phyloP scores from a whole-genome alignment of 164 flowering plant species.

The Vitis rupestris region DNA sequence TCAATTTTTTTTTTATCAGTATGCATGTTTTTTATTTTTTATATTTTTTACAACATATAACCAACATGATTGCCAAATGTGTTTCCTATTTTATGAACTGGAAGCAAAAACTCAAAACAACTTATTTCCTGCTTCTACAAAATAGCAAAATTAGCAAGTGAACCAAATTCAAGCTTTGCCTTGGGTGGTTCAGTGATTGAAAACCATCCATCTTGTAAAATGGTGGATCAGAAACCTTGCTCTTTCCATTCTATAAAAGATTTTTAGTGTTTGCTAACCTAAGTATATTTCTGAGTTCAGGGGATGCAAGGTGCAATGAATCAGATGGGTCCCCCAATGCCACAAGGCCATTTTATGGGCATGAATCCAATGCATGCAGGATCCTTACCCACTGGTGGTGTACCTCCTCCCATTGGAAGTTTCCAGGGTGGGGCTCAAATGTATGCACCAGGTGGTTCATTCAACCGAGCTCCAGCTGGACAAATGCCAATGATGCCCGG shows the following conservation, averaged over 20 bases:
- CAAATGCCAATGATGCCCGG: conserved; percentile 83
- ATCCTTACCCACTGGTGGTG: conserved; percentile 36
- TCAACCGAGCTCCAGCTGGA: conserved; percentile 63
- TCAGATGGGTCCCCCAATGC: conserved; percentile 71
- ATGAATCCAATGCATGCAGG: conserved; percentile 81
- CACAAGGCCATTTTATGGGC: conserved; percentile 78
- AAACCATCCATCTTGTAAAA: background rate
- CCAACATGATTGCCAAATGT: no score
- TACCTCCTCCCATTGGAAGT: conserved; percentile 51
- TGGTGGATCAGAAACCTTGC: background rate
- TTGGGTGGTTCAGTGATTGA: background rate
- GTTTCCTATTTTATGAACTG: no score
- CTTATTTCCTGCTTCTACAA: no score
- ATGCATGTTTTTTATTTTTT: no score
- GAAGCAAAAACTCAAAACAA: no score
- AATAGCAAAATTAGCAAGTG: no score
- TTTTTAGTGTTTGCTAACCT: background rate
- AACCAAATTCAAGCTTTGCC: no score
- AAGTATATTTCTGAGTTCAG: conserved; percentile 26
- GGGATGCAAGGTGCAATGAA: conserved; percentile 75
- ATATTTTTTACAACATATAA: no score
- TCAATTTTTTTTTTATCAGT: no score
- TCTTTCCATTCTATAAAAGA: background rate
- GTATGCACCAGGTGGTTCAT: conserved; percentile 64
- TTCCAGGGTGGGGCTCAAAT: conserved; percentile 63